Evolutionary conservation across 192 early-diverging fungal genomes (phyloP).

Genomic region (Backusella macrospora): DNA sequence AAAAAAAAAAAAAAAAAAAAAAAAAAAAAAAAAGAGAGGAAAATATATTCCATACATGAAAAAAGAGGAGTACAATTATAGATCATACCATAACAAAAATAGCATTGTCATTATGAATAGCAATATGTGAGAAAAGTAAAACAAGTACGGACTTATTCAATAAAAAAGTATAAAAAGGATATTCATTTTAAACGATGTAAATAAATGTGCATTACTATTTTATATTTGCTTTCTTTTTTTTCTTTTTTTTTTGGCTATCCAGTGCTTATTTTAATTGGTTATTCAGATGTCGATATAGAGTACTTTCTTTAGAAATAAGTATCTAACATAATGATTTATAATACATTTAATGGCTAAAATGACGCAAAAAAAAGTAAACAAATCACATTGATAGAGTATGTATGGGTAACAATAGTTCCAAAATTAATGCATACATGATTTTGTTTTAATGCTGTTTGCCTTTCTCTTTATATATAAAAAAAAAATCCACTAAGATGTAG

Average conservation of each 20-base stretch:
- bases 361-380: background rate
- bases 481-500: background rate
- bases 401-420: background rate
- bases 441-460: too few relatives aligned
- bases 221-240: background rate
- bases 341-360: background rate
- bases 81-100: background rate
- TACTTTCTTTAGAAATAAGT: background rate
- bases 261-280: background rate
- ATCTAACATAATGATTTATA: too few relatives aligned
- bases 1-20: too few relatives aligned
- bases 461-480: too few relatives aligned
- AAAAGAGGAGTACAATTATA: too few relatives aligned
- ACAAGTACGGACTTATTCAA: background rate
- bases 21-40: too few relatives aligned
- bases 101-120: background rate
- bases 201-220: background rate
- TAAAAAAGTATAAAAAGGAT: background rate
- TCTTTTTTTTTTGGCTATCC: too few relatives aligned
- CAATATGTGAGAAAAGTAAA: background rate
- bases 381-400: background rate
- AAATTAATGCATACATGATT: background rate
- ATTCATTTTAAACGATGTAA: background rate
- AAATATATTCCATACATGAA: too few relatives aligned
- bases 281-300: background rate